Conservation (phyloP, 805 yeast species). For the Candida khao-thaluensis region DNA sequence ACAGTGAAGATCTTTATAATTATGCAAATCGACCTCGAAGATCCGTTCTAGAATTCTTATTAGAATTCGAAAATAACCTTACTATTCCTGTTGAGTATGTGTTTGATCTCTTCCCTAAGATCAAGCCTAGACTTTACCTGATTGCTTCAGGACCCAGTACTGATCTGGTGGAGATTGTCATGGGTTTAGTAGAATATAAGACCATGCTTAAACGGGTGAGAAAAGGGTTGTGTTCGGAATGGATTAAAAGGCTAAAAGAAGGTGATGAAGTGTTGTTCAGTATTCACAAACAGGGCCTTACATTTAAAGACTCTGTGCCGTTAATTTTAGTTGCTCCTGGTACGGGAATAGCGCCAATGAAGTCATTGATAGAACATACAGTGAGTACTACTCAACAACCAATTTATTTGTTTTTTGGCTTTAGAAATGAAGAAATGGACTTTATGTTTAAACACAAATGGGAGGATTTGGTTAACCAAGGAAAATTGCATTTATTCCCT, state of each 20-base stretch:
- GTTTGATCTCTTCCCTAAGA: constrained; percentile 72
- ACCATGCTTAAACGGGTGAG: constrained; percentile 77
- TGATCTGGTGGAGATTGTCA: constrained; percentile 57
- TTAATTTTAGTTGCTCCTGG: constrained; percentile 85
- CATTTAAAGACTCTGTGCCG: constrained; percentile 36
- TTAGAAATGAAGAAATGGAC: constrained; percentile 65
- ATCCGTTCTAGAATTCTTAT: constrained; percentile 76
- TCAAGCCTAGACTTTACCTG: constrained; percentile 81
- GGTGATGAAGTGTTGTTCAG: constrained; percentile 56
- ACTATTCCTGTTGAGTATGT: constrained; percentile 72
- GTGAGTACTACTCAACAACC: constrained; percentile 21
- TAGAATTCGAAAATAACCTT: constrained; percentile 73
- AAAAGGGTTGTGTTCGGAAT: constrained; percentile 78
- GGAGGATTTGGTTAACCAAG: constrained; percentile 34
- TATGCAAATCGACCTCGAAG: constrained; percentile 94
- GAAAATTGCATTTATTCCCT: constrained; percentile 31
- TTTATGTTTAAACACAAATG: constrained; percentile 61
- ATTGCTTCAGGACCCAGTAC: constrained; percentile 64
- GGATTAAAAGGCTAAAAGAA: constrained; percentile 52
- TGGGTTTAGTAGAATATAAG: constrained; percentile 83
- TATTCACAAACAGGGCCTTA: constrained; percentile 46
- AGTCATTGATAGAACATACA: constrained; percentile 55
- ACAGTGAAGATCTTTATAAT: constrained; percentile 78
- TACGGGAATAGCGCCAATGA: constrained; percentile 94
- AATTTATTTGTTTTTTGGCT: constrained; percentile 70